These are phyloP conservation scores for Plantago major DNA, from an alignment of 257 asterid species.

Conservation along the genomic window DNA sequence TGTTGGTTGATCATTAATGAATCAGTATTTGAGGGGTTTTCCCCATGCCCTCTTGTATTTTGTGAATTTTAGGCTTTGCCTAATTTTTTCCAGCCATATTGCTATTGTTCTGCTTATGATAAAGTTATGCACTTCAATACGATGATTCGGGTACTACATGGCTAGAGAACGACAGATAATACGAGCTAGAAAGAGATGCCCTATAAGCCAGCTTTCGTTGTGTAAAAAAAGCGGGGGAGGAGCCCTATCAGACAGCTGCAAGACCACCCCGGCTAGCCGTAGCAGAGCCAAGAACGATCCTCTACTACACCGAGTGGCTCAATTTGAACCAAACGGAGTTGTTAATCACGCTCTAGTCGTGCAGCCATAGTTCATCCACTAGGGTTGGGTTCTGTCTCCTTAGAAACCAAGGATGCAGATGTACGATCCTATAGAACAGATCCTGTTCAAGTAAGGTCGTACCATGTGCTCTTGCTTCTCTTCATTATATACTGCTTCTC, in stretches of 20 bases:
- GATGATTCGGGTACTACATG: too few species aligned
- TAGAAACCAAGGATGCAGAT: slow-evolving; percentile 10
- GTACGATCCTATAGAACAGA: too few species aligned
- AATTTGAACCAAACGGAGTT: not conserved
- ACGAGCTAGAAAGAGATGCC: too few species aligned
- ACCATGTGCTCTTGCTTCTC: not conserved
- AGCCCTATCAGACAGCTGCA: slow-evolving; percentile 15
- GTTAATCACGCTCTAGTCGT: slow-evolving; percentile 21
- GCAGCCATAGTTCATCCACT: slow-evolving; percentile 16
- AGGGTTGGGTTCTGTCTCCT: slow-evolving; percentile 10
- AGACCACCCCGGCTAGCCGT: slow-evolving; percentile 6
- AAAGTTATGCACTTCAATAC: too few species aligned
- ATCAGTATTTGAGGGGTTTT: slow-evolving; percentile 12
- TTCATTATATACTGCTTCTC: not conserved
- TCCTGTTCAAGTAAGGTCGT: slow-evolving; percentile 17
- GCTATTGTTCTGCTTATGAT: too few species aligned
- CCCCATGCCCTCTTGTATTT: slow-evolving; percentile 24
- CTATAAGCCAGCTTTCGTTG: too few species aligned
- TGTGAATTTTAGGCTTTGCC: not conserved
- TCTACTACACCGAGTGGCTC: slow-evolving; percentile 1
- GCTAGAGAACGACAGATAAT: too few species aligned
- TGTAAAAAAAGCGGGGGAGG: not conserved
- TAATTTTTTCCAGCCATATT: too few species aligned
- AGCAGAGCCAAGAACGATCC: slow-evolving; percentile 8
- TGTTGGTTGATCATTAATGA: slow-evolving; percentile 11